Evolutionary conservation across 2,329 filamentous ascomycete species (phyloP).

Genomic region (Claviceps maximensis): DNA sequence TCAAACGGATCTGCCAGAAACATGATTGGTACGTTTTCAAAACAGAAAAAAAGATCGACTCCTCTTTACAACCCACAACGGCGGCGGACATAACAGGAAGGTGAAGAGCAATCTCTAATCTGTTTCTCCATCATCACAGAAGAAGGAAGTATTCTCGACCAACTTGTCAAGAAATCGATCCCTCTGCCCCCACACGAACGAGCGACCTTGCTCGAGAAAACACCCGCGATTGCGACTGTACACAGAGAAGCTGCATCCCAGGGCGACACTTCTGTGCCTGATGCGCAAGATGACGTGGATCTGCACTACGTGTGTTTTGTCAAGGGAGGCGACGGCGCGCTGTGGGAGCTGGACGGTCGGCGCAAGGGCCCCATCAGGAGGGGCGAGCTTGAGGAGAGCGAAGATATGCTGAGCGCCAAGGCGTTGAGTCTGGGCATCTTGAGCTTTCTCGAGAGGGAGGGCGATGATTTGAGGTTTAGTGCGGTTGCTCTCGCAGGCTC

Average conservation of each 20-base stretch:
- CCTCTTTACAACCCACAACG: too few species aligned
- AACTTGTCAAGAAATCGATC: constrained; percentile 56
- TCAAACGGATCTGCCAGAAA: constrained; percentile 59
- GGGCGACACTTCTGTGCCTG: constrained; percentile 68
- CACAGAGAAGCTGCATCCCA: constrained; percentile 64
- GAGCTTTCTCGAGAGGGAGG: constrained; percentile 42
- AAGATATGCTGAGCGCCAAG: constrained; percentile 63
- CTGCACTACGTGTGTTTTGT: constrained; percentile 95
- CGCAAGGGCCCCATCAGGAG: constrained; percentile 42
- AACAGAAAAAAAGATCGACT: neutral
- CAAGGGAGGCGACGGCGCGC: constrained; percentile 50
- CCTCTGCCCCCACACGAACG: constrained; percentile 53
- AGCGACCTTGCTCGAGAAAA: constrained; percentile 64
- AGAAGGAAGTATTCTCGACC: constrained; percentile 42
- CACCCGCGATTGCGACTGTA: constrained; percentile 59
- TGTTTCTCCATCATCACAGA: constrained; percentile 21
- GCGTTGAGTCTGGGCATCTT: constrained; percentile 57
- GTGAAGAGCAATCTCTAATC: neutral
- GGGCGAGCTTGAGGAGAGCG: constrained; percentile 41
- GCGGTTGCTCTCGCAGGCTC: constrained; percentile 42
- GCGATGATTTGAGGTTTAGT: constrained; percentile 44
- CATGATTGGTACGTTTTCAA: constrained; percentile 37
- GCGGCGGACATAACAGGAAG: too few species aligned
- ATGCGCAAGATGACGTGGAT: constrained; percentile 71
- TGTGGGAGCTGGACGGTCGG: constrained; percentile 49